Base-by-base conservation (phyloP, 2,329 filamentous ascomycete genomes). In the Phialemonium atrogriseum region DNA sequence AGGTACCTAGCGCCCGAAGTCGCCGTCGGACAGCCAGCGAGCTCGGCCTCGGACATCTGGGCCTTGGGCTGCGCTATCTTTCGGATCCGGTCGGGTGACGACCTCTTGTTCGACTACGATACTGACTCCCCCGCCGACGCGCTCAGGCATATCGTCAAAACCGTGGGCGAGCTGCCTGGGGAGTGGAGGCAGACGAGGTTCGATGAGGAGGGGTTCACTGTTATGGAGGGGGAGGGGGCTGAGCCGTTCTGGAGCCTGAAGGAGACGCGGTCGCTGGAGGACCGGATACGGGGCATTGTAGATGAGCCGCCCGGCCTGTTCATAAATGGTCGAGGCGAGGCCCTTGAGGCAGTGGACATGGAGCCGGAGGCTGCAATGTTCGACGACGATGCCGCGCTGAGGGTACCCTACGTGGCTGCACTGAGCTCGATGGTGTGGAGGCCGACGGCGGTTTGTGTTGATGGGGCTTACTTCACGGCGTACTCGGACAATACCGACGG, bases 1-100 rank as follows among this genome's bases (percentile, higher is more conserved):
- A 32, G 32, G 23, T 46, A 33, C 21, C 26, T 42, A 22, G 42
- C 44, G 10, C 45, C 45, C 13, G 44, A 52, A 32, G 38, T 39
- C 8, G 37, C 37, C 5, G 32, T 39, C 11, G 43, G 38, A 20
- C 22, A 13, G 16, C 34, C 32, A 12, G 22, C 33, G 12, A 39
- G 43, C 31, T 33, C 37, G 10, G 36, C 37, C 13, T 36, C 35
- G 13, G 44, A 46, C 19, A 24, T 47, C 17, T 46, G 45, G 42
- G 42, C 42, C 13, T 33, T 45, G 8, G 40, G 36, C 18, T 41
- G 38, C 16, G 30, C 24, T 13, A 32, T 43, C 17, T 41, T 39
- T 16, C 38, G 37, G 10, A 18, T 44, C 27, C 29, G 41, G 27
- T 36, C 37, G 4, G 42, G 38, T 15, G 36, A 40, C 14, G 37